These are phyloP conservation scores for Pseudogymnoascus sp. DNA, from an alignment of 2,329 filamentous ascomycete species.

Conservation along the genomic window DNA sequence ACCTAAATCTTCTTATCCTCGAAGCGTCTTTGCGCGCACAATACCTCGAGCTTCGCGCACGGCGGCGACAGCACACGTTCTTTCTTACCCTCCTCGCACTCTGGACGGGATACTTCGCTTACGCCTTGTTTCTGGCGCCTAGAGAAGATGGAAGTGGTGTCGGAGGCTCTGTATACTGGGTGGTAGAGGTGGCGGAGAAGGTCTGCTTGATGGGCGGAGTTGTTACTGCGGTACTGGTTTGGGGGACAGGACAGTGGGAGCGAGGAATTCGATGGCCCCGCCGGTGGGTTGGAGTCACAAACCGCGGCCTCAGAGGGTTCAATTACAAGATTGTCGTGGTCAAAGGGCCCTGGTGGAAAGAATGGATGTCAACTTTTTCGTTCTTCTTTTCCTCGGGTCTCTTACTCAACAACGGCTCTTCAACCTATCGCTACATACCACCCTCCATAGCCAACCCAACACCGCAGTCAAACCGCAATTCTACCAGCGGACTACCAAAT, in stretches of 20 bases:
- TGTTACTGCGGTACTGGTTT: slow-evolving; percentile 79
- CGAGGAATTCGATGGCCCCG: slow-evolving; percentile 90
- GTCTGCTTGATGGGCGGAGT: slow-evolving; percentile 87
- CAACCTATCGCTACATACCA: slow-evolving; percentile 72
- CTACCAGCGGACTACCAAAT: slow-evolving; percentile 31
- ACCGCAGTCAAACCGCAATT: slow-evolving; percentile 23
- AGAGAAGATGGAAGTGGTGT: slow-evolving; percentile 87
- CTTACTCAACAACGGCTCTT: slow-evolving; percentile 61
- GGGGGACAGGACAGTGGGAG: slow-evolving; percentile 95
- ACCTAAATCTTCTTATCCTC: slow-evolving; percentile 94
- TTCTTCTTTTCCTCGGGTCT: slow-evolving; percentile 74
- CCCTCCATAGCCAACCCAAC: slow-evolving; percentile 53
- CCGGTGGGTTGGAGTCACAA: slow-evolving; percentile 82
- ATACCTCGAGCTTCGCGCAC: slow-evolving; percentile 82
- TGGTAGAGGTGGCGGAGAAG: slow-evolving; percentile 83
- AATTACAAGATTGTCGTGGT: slow-evolving; percentile 95
- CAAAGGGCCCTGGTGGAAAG: slow-evolving; percentile 73
- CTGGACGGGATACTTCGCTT: slow-evolving; percentile 82
- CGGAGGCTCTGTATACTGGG: slow-evolving; percentile 93
- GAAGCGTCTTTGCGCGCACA: slow-evolving; percentile 90
- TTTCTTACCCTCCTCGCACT: slow-evolving; percentile 72
- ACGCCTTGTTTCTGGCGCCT: slow-evolving; percentile 90
- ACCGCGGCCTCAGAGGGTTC: slow-evolving; percentile 82
- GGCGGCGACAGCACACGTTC: slow-evolving; percentile 86
- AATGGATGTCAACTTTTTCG: slow-evolving; percentile 62